Conservation (phyloP, 2,329 filamentous ascomycete genomes). For the Penicillium sp. region DNA sequence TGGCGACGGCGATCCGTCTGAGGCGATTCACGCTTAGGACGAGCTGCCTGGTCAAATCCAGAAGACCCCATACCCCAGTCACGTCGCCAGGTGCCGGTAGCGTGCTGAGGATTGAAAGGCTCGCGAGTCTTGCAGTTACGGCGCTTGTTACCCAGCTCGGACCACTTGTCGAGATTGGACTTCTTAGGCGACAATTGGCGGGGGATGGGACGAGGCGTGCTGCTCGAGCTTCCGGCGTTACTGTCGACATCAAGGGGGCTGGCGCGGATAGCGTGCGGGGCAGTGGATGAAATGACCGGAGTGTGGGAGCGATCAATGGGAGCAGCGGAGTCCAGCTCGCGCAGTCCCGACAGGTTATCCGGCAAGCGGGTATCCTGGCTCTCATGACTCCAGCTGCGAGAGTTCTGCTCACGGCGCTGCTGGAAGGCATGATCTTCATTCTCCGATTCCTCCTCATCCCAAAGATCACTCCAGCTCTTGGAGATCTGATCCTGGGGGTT, state of each 20-base stretch:
- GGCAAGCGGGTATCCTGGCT: conserved; percentile 57
- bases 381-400: conserved; percentile 77
- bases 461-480: conserved; percentile 99
- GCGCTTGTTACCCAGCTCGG: conserved; percentile 74
- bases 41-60: conserved; percentile 38
- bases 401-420: conserved; percentile 63
- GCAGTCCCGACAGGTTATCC: conserved; percentile 53
- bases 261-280: conserved; percentile 17
- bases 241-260: conserved; percentile 66
- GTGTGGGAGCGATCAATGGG: conserved; percentile 49
- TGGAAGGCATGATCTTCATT: conserved; percentile 63
- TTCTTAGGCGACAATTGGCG: conserved; percentile 62
- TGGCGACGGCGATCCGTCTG: conserved; percentile 36
- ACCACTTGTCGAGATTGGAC: conserved; percentile 76
- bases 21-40: conserved; percentile 35
- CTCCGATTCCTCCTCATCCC: conserved; percentile 82
- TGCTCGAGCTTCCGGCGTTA: conserved; percentile 44
- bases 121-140: conserved; percentile 63
- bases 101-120: conserved; percentile 52
- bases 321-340: conserved; percentile 56
- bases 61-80: conserved; percentile 41
- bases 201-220: conserved; percentile 42
- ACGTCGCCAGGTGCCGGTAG: conserved; percentile 44
- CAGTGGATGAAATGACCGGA: conserved; percentile 27
- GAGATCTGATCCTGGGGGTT: conserved; percentile 73